These are phyloP conservation scores for Pyrus pyrifolia DNA, from an alignment of 306 rosid species.

Conservation along the genomic window DNA sequence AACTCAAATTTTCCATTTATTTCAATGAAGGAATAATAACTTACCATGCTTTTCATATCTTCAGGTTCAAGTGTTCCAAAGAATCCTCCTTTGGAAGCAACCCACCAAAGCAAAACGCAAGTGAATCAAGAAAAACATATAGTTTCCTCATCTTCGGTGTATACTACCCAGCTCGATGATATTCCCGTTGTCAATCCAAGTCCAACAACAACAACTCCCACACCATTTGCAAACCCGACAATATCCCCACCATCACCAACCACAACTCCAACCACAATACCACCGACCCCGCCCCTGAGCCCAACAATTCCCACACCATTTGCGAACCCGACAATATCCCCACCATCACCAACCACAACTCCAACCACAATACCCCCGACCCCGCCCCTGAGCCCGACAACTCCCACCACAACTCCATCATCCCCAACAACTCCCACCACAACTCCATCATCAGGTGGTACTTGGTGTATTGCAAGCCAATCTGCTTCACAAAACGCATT, in stretches of 20 bases:
- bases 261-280: slow-evolving; percentile 18
- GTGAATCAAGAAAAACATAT: slow-evolving; percentile 35
- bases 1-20: background rate
- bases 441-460: slow-evolving; percentile 41
- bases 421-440: slow-evolving; percentile 20
- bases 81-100: slow-evolving; percentile 32
- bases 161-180: slow-evolving; percentile 34
- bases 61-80: slow-evolving; percentile 54
- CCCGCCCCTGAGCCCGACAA: background rate
- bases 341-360: slow-evolving; percentile 39
- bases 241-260: slow-evolving; percentile 43
- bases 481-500: slow-evolving; percentile 61
- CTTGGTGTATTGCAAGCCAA: slow-evolving; percentile 78
- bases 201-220: slow-evolving; percentile 50
- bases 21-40: background rate
- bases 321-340: slow-evolving; percentile 28
- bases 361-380: slow-evolving; percentile 1
- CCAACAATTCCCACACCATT: slow-evolving; percentile 32
- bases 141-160: slow-evolving; percentile 40
- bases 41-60: slow-evolving; percentile 22
- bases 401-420: slow-evolving; percentile 9
- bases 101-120: slow-evolving; percentile 10
- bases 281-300: background rate
- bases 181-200: slow-evolving; percentile 72
- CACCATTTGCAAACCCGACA: slow-evolving; percentile 29